phyloP scores from a whole-genome alignment of 306 rosid genomes.

The Clitoria ternatea region DNA sequence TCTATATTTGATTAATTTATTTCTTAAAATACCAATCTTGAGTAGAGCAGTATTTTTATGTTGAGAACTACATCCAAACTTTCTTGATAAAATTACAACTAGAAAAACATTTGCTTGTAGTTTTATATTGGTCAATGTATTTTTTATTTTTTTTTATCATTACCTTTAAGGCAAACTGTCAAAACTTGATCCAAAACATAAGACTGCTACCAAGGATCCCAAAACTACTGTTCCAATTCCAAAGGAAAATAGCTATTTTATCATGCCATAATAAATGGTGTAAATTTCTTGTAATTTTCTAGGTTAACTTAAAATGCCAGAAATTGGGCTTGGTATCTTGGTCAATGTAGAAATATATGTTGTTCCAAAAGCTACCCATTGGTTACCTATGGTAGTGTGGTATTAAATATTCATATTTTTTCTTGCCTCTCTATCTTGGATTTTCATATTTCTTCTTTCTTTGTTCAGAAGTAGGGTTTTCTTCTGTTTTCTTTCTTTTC shows the following conservation, averaged over 20 bases:
- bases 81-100: not conserved
- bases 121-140: not conserved
- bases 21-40: not conserved
- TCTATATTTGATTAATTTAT: not conserved
- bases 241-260: not conserved
- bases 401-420: not conserved
- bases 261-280: not conserved
- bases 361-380: not conserved
- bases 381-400: not conserved
- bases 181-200: not conserved
- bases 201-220: not conserved
- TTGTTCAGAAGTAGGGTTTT: not conserved
- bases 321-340: not conserved
- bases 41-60: not conserved
- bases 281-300: not conserved
- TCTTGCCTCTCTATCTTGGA: not conserved
- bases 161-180: not conserved
- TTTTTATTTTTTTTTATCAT: not conserved
- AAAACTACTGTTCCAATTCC: not conserved
- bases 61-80: not conserved
- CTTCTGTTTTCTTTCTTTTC: not conserved
- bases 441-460: not conserved
- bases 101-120: not conserved
- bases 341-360: not conserved
- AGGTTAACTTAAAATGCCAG: not conserved